phyloP scores from a whole-genome alignment of 345 rosid genomes.

The Ceriops zippeliana region DNA sequence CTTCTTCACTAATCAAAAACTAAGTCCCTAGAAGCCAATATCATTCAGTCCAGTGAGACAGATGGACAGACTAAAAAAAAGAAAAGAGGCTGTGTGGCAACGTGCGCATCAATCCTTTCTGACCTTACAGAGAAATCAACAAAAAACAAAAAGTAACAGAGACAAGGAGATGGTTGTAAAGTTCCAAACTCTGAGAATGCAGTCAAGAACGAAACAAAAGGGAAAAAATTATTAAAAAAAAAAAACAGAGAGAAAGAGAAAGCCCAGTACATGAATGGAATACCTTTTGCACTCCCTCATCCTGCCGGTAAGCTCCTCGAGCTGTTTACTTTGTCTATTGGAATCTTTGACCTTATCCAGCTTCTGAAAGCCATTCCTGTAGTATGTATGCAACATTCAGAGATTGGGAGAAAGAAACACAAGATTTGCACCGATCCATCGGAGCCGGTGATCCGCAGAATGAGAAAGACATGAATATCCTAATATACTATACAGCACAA shows the following conservation, averaged over 20 bases:
- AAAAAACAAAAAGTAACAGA: too few species aligned
- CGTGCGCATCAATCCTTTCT: too few species aligned
- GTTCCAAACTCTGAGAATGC: background rate
- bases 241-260: background rate
- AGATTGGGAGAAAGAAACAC: too few species aligned
- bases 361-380: conserved; percentile 98
- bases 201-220: background rate
- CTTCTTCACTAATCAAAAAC: background rate
- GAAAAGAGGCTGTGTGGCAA: too few species aligned
- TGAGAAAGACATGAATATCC: too few species aligned
- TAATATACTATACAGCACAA: too few species aligned
- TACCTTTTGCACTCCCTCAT: conserved; percentile 99
- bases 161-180: background rate
- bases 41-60: background rate
- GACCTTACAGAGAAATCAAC: too few species aligned
- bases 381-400: background rate
- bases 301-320: conserved; percentile 90
- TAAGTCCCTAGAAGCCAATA: conserved; percentile 1
- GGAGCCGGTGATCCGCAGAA: too few species aligned
- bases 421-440: too few species aligned
- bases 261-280: background rate
- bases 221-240: background rate
- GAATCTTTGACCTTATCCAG: conserved; percentile 94
- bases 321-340: conserved; percentile 87
- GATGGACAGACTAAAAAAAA: background rate